Conservation (phyloP, 139 green algal species). For the Deuterostichococcus epilithicus region DNA sequence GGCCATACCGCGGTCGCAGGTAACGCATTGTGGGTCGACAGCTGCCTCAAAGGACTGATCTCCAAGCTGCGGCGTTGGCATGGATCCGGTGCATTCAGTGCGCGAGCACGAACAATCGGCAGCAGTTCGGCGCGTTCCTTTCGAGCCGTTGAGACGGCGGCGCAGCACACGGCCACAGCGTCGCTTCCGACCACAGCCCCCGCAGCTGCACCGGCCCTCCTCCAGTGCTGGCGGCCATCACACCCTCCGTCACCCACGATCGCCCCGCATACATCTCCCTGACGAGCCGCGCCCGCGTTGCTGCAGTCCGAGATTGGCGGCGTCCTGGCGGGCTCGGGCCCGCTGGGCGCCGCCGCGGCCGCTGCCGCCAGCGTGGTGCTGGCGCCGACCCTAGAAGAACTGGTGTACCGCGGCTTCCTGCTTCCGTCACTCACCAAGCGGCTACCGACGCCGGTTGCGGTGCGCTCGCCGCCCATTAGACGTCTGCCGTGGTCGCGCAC, state of each 20-base stretch:
- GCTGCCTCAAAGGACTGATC: no score
- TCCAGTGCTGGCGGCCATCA: no score
- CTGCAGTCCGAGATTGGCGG: not conserved
- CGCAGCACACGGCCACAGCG: no score
- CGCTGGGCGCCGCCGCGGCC: not conserved
- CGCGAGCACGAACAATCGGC: no score
- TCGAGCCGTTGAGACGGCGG: no score
- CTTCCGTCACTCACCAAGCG: slow-evolving; percentile 68
- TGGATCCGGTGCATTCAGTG: no score
- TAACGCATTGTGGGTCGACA: no score
- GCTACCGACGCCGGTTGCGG: slow-evolving; percentile 40
- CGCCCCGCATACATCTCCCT: not conserved
- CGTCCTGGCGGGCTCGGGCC: not conserved
- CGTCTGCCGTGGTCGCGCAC: not conserved
- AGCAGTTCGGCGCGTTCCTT: no score
- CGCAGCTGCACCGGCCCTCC: no score
- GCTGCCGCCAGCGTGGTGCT: slow-evolving; percentile 31
- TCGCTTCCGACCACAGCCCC: no score
- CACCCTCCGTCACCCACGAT: not conserved
- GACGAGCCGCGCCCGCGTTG: not conserved
- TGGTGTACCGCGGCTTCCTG: slow-evolving; percentile 85
- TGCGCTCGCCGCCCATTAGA: slow-evolving; percentile 17
- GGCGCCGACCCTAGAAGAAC: slow-evolving; percentile 79
- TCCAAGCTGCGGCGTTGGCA: no score
- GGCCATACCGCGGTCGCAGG: no score